These are phyloP conservation scores for Pulveroboletus ravenelii DNA, from an alignment of 768 basidiomycete genomes.

Conservation along the genomic window DNA sequence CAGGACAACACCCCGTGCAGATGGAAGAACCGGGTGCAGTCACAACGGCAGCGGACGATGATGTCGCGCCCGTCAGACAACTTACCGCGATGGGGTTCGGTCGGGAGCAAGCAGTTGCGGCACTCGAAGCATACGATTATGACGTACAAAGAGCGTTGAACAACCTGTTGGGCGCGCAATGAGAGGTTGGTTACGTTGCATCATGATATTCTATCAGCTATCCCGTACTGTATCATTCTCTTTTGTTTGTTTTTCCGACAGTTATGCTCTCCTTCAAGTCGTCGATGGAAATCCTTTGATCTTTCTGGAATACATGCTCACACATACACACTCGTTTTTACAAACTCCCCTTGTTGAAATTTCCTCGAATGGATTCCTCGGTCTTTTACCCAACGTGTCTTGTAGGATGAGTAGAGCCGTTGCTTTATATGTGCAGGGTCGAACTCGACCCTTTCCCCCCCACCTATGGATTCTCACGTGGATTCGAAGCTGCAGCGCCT, in stretches of 20 bases:
- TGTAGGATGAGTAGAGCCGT: background rate
- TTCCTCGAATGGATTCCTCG: constrained; percentile 15
- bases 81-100: constrained; percentile 90
- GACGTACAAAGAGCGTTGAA: constrained; percentile 78
- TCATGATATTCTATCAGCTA: constrained; percentile 15
- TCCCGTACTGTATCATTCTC: constrained; percentile 17
- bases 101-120: constrained; percentile 72
- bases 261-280: constrained; percentile 12
- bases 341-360: background rate
- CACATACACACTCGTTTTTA: constrained; percentile 29
- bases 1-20: constrained; percentile 37
- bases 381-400: constrained; percentile 5
- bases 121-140: constrained; percentile 81
- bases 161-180: constrained; percentile 49
- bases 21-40: constrained; percentile 38
- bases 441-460: background rate
- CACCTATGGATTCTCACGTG: constrained; percentile 10
- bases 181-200: constrained; percentile 7
- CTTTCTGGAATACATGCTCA: constrained; percentile 26
- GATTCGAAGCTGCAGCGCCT: background rate
- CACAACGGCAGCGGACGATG: constrained; percentile 61
- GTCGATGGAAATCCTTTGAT: constrained; percentile 12
- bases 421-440: too few relatives aligned
- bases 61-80: constrained; percentile 72
- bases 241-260: background rate